Evolutionary conservation across 2,329 filamentous ascomycete species (phyloP).

Genomic region (Diplodia mutila): DNA sequence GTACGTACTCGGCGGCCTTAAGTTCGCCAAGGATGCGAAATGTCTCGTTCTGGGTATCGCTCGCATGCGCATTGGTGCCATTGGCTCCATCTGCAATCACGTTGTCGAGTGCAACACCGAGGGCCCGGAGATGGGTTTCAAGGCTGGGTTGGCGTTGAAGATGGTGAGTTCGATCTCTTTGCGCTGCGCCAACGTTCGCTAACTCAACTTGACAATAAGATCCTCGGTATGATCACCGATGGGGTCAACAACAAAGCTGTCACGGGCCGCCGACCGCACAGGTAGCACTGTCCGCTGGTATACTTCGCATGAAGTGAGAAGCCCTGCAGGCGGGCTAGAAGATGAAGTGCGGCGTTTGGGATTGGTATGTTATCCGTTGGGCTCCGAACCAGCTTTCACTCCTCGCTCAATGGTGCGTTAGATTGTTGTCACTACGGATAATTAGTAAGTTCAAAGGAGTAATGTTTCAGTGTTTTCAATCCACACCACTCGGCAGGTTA

Average conservation of each 20-base stretch:
- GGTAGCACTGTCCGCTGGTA: background rate
- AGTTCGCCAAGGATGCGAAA: background rate
- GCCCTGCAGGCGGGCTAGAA: too few relatives aligned
- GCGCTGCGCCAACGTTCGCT: background rate
- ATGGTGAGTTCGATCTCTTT: background rate
- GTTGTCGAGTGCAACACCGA: slow-evolving; percentile 28
- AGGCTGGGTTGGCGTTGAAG: slow-evolving; percentile 9
- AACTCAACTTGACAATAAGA: background rate
- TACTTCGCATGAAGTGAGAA: background rate
- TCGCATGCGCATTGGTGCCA: slow-evolving; percentile 4
- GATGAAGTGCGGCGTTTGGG: background rate
- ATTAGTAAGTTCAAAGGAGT: background rate
- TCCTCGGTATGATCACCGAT: slow-evolving; percentile 16
- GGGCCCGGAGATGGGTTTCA: slow-evolving; percentile 19
- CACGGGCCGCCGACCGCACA: background rate
- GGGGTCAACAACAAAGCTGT: slow-evolving; percentile 9
- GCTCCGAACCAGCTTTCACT: background rate
- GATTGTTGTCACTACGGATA: background rate
- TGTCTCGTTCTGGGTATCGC: slow-evolving; percentile 15
- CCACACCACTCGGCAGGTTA: background rate
- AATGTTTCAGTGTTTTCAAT: background rate
- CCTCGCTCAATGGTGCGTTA: background rate
- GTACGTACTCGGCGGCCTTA: slow-evolving; percentile 16
- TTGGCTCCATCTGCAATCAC: slow-evolving; percentile 35
- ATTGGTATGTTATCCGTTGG: background rate